Base-by-base conservation (phyloP, 2,329 filamentous ascomycete genomes). In the Phialemonium atrogriseum region DNA sequence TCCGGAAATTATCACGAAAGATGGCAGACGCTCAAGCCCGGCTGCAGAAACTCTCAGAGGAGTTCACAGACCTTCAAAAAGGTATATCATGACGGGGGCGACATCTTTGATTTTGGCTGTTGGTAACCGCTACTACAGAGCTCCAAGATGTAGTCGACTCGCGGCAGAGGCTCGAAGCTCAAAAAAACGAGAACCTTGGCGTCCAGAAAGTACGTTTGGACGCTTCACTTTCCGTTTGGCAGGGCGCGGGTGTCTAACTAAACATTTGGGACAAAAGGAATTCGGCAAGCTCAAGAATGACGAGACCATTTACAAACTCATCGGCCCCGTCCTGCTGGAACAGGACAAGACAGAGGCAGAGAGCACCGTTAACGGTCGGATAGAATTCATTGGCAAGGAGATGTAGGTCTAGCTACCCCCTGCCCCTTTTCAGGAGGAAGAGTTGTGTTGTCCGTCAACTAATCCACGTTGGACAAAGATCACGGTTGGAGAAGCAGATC, bases 271-370 rank as follows among this genome's bases (percentile, higher is more conserved):
- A 2, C 3, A 11, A 20, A 42, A 91, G 80, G 89, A 96, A 58
- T 96, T 96, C 56, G 69, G 76, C 24, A 70, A 72, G 33, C 68
- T 96, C 37, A 74, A 79, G 47, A 80, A 88, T 22, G 82, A 81
- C 46, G 83, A 93, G 50, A 85, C 78, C 42, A 94, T 98, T 57
- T 98, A 94, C 74, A 98, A 96, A 62, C 76, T 95, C 24, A 78
- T 94, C 27, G 91, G 91, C 0, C 91, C 91, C 0, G 84, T 96
- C 6, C 64, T 98, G 22, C 60, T 98, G 50, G 95, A 96, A 68
- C 91, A 98, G 59, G 91, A 96, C 36, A 88, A 84, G 57, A 64
- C 76, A 2, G 91, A 98, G 55, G 91, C 91, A 0, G 78, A 87
- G 43, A 82, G 84, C 67, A 88, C 87, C 0, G 91, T 98, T 12